Percentiles rank a stretch among this genome's conserved stretches.
Evolutionary conservation across 495 filamentous ascomycete genomes (phyloP).

Genomic region (Aspergillus sclerotiicarbonarius): DNA sequence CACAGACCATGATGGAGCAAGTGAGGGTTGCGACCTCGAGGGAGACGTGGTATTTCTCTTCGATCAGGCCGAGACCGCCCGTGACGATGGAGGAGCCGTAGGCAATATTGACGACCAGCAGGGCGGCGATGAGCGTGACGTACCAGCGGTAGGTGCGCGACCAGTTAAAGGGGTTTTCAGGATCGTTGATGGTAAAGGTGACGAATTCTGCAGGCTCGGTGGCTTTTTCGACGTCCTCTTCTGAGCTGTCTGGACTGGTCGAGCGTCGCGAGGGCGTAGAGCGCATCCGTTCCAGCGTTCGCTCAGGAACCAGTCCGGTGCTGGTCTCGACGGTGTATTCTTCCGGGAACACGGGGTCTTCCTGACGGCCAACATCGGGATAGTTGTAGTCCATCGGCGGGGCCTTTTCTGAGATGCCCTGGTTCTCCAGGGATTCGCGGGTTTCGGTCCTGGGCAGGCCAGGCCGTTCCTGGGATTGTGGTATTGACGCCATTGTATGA

Average conservation of each 20-base stretch:
- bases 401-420: constrained; percentile 22
- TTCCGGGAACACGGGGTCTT: constrained; percentile 29
- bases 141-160: constrained; percentile 54
- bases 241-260: constrained; percentile 2
- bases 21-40: constrained; percentile 61
- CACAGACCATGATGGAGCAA: constrained; percentile 39
- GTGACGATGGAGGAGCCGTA: constrained; percentile 60
- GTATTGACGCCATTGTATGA: neutral
- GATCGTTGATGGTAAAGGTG: constrained; percentile 42
- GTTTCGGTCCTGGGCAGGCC: constrained; percentile 20
- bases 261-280: constrained; percentile 14
- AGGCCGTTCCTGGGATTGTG: neutral
- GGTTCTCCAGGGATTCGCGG: constrained; percentile 19
- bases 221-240: constrained; percentile 25
- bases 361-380: constrained; percentile 22
- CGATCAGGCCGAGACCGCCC: constrained; percentile 58
- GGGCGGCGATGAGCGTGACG: constrained; percentile 50
- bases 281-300: constrained; percentile 25
- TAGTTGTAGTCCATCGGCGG: constrained; percentile 29
- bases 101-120: constrained; percentile 54
- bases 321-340: constrained; percentile 33
- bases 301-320: constrained; percentile 31
- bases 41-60: constrained; percentile 59
- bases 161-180: constrained; percentile 56
- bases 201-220: constrained; percentile 24